phyloP scores from a whole-genome alignment of 768 basidiomycete genomes.

The Rhodotorula paludigena region DNA sequence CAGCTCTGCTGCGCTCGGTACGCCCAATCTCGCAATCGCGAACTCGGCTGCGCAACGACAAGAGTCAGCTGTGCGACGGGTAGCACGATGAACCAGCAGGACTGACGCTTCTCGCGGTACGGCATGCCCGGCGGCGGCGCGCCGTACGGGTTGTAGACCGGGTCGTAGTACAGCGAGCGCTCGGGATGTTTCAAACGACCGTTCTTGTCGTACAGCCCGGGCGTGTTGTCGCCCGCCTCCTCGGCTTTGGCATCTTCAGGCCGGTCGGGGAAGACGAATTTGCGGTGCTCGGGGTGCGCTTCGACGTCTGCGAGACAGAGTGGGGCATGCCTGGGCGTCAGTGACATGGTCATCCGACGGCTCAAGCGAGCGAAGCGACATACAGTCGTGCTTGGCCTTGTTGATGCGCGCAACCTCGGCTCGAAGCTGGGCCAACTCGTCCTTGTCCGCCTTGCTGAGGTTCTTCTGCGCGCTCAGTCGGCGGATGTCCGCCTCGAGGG shows the following conservation, averaged over 20 bases:
- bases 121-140: constrained; percentile 95
- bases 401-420: constrained; percentile 72
- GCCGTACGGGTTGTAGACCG: constrained; percentile 86
- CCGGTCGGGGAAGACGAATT: constrained; percentile 62
- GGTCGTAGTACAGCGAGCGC: constrained; percentile 80
- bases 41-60: constrained; percentile 17
- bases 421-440: constrained; percentile 67
- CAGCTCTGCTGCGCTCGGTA: constrained; percentile 26
- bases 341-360: too few relatives aligned
- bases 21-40: constrained; percentile 12
- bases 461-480: constrained; percentile 42
- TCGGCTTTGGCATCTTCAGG: constrained; percentile 47
- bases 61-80: too few relatives aligned
- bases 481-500: constrained; percentile 71
- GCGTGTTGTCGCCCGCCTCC: constrained; percentile 45
- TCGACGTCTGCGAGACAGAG: constrained; percentile 51
- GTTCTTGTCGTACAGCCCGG: constrained; percentile 40
- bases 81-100: not conserved
- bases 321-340: accelerated
- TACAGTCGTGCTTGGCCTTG: constrained; percentile 81
- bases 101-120: constrained; percentile 61
- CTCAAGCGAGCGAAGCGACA: not conserved
- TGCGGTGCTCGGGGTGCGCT: constrained; percentile 87
- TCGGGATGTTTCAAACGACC: constrained; percentile 50
- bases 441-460: constrained; percentile 54